Percentiles rank a stretch among this genome's conserved stretches.
phyloP scores from a whole-genome alignment of 805 yeast species.

The Wickerhamomyces sydowiorum region DNA sequence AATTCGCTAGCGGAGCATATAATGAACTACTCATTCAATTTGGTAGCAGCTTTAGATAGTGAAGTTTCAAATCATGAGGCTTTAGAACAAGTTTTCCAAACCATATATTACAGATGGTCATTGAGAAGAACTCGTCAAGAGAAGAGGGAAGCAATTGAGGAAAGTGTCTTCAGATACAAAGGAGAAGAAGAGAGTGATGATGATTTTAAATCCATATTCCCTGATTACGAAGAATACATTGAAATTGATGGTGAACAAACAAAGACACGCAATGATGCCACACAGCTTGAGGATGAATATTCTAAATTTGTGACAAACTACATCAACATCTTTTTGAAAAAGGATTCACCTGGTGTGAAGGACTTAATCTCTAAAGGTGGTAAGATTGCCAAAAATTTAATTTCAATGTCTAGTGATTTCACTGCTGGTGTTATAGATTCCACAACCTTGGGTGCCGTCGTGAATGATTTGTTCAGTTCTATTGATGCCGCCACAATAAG shows the following conservation, averaged over 20 bases:
- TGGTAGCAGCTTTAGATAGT: slow-evolving; percentile 16
- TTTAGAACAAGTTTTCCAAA: slow-evolving; percentile 44
- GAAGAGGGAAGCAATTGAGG: slow-evolving; percentile 52
- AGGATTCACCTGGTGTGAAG: slow-evolving; percentile 11
- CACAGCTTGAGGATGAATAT: slow-evolving; percentile 41
- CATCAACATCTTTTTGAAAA: slow-evolving; percentile 32
- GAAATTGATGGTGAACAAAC: slow-evolving; percentile 26
- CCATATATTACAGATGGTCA: slow-evolving; percentile 78
- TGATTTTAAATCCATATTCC: slow-evolving; percentile 80
- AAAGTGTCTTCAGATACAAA: slow-evolving; percentile 58
- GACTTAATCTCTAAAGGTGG: slow-evolving; percentile 38
- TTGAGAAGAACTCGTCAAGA: slow-evolving; percentile 61
- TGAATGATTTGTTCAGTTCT: slow-evolving; percentile 29
- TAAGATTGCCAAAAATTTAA: slow-evolving; percentile 23
- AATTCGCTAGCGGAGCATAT: slow-evolving; percentile 44
- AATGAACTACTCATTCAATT: slow-evolving; percentile 41
- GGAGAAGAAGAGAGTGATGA: slow-evolving; percentile 68
- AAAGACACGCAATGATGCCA: slow-evolving; percentile 10
- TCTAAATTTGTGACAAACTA: slow-evolving; percentile 44
- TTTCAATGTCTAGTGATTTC: slow-evolving; percentile 18
- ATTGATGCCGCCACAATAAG: slow-evolving; percentile 24
- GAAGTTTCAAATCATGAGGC: slow-evolving; percentile 16
- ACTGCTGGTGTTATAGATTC: slow-evolving; percentile 20
- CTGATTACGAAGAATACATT: slow-evolving; percentile 72
- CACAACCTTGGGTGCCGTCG: slow-evolving; percentile 28